Base-by-base conservation (phyloP, 2,329 filamentous ascomycete species). In the Colletotrichum gloeosporioides region DNA sequence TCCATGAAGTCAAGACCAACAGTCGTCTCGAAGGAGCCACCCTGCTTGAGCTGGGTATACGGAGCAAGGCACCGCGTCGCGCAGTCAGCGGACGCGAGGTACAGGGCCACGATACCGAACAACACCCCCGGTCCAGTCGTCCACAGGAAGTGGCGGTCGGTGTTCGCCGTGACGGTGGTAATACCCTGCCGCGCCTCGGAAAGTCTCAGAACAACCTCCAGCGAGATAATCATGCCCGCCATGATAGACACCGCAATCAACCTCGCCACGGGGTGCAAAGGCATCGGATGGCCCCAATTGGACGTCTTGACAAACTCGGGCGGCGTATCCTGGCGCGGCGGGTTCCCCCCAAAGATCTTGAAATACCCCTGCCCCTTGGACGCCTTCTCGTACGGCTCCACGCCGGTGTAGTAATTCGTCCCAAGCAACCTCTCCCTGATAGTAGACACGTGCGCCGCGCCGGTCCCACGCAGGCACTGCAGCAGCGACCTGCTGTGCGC, bases 401-500 rank as follows among this genome's bases (percentile, higher is more conserved):
- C 82, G 13, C 84, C 84, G 4, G 80, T 83, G 13, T 81, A 82
- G 59, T 82, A 86, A 1, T 78, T 70, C 7, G 79, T 80, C 2
- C 79, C 80, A 0, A 78, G 72, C 3, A 86, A 77, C 15, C 80
- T 80, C 31, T 80, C 77, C 5, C 78, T 77, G 2, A 86, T 74
- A 2, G 78, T 80, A 4, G 77, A 76, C 10, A 77, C 76, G 53
- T 82, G 80, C 16, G 81, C 84, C 12, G 82, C 83, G 6, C 85
- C 84, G 15, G 83, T 80, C 3, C 84, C 84, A 9, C 80, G 80
- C 2, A 86, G 80, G 2, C 80, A 80, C 63, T 85, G 82, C 2
- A 86, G 80, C 1, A 86, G 79, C 8, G 81, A 75, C 5, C 81
- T 81, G 64, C 85, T 86, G 39, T 86, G 83, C 4, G 83, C 81